Base-by-base conservation (phyloP, 2,329 filamentous ascomycete genomes). In the Ascomycota sp. region DNA sequence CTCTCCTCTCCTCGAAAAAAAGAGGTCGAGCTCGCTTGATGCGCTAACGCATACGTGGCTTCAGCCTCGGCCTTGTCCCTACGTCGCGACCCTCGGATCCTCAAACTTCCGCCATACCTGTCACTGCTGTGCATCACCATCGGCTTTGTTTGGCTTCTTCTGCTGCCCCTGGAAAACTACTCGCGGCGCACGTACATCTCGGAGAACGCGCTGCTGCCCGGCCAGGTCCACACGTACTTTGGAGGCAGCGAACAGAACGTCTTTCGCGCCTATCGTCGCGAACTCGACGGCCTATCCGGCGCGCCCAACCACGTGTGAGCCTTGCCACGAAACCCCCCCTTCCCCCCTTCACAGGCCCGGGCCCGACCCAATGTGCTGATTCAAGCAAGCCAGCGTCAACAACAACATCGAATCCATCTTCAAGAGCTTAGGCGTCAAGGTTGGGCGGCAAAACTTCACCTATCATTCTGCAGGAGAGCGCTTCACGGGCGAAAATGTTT, bases 141-240 rank as follows among this genome's bases (percentile, higher is more conserved):
- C 43, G 89, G 89, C 31, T 68, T 94, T 32, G 68, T 71, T 41
- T 98, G 86, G 81, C 71, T 98, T 10, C 69, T 94, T 15, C 63
- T 95, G 21, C 69, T 98, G 2, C 89, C 89, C 3, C 64, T 95
- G 31, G 69, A 95, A 52, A 69, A 85, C 40, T 93, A 95, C 57
- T 93, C 83, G 30, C 73, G 89, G 39, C 66, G 69, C 35, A 98
- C 86, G 1, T 98, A 98, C 52, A 89, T 98, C 33, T 95, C 86
- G 26, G 89, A 98, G 52, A 98, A 98, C 50, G 89, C 89, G 8
- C 70, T 98, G 22, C 61, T 98, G 10, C 89, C 89, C 0, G 89
- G 85, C 2, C 89, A 98, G 53, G 89, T 95, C 7, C 86, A 95
- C 55, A 93, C 89, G 2, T 98, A 98, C 53, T 98, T 98, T 48